A percentile compares a stretch with the other conserved stretches of the same genome.
phyloP scores from a whole-genome alignment of 106 monocot species.

The Allium fistulosum region DNA sequence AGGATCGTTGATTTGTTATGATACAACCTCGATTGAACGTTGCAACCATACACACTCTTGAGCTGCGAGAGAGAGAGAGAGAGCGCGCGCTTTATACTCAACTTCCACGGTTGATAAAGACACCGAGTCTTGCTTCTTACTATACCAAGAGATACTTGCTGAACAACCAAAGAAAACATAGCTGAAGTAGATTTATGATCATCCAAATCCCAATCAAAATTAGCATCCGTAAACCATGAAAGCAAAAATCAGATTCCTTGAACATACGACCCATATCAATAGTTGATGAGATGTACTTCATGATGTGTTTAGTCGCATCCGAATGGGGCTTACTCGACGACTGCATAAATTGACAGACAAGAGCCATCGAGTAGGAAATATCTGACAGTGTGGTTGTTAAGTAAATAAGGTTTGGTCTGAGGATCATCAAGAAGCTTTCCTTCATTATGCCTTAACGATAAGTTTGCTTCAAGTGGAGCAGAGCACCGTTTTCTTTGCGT shows the following conservation, averaged over 20 bases:
- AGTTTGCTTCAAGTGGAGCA: neutral
- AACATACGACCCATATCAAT: neutral
- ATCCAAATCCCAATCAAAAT: conserved; percentile 6
- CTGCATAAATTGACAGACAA: neutral
- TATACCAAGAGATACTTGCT: conserved; percentile 2
- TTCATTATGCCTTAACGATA: neutral
- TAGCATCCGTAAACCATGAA: neutral
- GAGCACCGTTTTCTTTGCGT: neutral
- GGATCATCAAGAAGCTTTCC: neutral
- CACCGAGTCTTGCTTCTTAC: neutral
- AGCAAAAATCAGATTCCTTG: neutral
- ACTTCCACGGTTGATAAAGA: neutral
- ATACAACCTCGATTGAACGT: neutral
- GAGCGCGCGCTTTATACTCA: neutral
- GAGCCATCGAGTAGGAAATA: conserved; percentile 4
- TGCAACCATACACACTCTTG: conserved; percentile 10
- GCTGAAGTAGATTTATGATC: neutral
- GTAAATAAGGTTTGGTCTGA: neutral
- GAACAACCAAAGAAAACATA: neutral
- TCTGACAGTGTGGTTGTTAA: conserved; percentile 1
- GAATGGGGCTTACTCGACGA: neutral
- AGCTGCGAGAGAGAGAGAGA: neutral
- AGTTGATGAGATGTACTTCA: conserved; percentile 1
- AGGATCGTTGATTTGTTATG: neutral
- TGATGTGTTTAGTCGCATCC: neutral